Percentiles rank a stretch among this genome's conserved stretches.
These are phyloP conservation scores for Solanum sparsipilum DNA, from an alignment of 257 asterid species.

Conservation along the genomic window DNA sequence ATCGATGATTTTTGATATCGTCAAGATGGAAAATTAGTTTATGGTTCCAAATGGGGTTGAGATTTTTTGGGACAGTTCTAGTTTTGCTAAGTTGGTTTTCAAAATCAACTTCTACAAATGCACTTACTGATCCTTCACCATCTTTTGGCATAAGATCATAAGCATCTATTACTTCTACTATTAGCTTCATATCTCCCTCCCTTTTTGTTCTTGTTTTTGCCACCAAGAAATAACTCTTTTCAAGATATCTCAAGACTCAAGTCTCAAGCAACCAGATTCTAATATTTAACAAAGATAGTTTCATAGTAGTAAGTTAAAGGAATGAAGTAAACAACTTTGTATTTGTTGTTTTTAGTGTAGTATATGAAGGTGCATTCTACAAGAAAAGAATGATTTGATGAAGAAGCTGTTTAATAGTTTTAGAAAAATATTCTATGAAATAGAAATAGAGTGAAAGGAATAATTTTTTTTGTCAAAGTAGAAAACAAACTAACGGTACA, in stretches of 20 bases:
- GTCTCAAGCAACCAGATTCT: slow-evolving; percentile 32
- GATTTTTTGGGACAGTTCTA: slow-evolving; percentile 50
- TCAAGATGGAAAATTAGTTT: slow-evolving; percentile 42
- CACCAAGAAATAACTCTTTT: slow-evolving; percentile 10
- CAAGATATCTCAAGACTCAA: slow-evolving; percentile 35
- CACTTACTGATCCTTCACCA: slow-evolving; percentile 59
- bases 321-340: slow-evolving; percentile 3
- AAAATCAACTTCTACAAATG: slow-evolving; percentile 68
- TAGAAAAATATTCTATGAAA: neutral
- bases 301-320: neutral
- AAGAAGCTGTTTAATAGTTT: slow-evolving; percentile 13
- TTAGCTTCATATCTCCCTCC: slow-evolving; percentile 38
- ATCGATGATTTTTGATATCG: slow-evolving; percentile 13
- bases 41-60: slow-evolving; percentile 65
- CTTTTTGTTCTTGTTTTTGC: slow-evolving; percentile 30
- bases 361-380: neutral
- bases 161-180: slow-evolving; percentile 67
- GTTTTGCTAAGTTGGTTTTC: slow-evolving; percentile 51
- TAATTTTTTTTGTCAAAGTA: slow-evolving; percentile 9
- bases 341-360: neutral
- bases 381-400: slow-evolving; percentile 28
- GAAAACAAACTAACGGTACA: neutral
- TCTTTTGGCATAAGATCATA: slow-evolving; percentile 67
- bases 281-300: slow-evolving; percentile 1
- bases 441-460: slow-evolving; percentile 21